Conservation (phyloP, 2,329 filamentous ascomycete genomes). For the Neoscytalidium dimidiatum region DNA sequence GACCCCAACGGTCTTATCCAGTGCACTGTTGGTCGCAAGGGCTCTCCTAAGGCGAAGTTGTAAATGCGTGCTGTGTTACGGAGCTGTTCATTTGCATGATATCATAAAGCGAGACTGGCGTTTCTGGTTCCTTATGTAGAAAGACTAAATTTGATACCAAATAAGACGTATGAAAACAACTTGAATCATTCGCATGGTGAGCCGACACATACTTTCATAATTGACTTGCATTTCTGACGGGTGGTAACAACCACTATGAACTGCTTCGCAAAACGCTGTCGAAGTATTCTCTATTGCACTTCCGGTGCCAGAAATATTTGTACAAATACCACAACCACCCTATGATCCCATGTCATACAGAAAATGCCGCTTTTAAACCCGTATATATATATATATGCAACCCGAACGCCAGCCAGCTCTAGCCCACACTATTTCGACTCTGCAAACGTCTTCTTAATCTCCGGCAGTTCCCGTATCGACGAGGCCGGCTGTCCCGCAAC, state of each 20-base stretch:
- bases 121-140: slow-evolving; percentile 14
- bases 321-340: not conserved
- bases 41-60: slow-evolving; percentile 45
- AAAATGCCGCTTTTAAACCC: slow-evolving; percentile 9
- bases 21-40: slow-evolving; percentile 74
- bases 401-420: slow-evolving; percentile 12
- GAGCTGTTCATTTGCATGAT: slow-evolving; percentile 5
- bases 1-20: slow-evolving; percentile 95
- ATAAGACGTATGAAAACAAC: not conserved
- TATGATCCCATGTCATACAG: not conserved
- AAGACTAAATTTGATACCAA: not conserved
- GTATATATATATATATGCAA: not conserved
- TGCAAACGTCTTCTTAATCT: slow-evolving; percentile 41
- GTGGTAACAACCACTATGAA: no score
- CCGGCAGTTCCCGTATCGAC: slow-evolving; percentile 31
- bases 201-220: not conserved
- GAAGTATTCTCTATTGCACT: not conserved
- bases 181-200: not conserved
- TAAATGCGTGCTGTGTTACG: slow-evolving; percentile 28
- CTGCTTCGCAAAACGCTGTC: not conserved
- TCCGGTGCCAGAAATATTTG: not conserved
- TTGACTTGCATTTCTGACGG: no score
- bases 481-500: slow-evolving; percentile 58
- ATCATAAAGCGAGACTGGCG: slow-evolving; percentile 19
- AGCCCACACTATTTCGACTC: slow-evolving; percentile 20